Percentiles rank a stretch among this genome's conserved stretches.
Evolutionary conservation across 495 filamentous ascomycete genomes (phyloP).

Genomic region (Penicillium waksmanii): DNA sequence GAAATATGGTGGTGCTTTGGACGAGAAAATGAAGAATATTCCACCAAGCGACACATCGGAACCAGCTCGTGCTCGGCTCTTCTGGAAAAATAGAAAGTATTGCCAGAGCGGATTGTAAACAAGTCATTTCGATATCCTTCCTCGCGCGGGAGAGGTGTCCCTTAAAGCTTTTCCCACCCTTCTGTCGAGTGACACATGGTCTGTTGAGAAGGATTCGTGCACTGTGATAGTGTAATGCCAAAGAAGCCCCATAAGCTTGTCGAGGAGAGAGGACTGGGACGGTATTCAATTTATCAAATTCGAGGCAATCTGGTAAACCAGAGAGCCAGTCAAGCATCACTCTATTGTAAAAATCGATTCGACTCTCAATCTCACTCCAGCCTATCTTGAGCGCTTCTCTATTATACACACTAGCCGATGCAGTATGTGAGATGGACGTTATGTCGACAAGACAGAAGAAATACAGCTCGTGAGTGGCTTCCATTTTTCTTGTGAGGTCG

Average conservation of each 20-base stretch:
- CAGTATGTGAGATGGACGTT: neutral
- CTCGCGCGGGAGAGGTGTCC: neutral
- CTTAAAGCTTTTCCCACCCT: neutral
- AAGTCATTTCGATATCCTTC: neutral
- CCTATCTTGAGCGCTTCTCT: neutral
- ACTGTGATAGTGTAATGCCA: conserved; percentile 50
- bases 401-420: neutral
- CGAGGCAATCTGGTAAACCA: neutral
- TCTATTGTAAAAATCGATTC: neutral
- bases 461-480: neutral
- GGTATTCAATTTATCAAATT: neutral
- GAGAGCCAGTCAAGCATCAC: neutral
- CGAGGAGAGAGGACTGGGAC: neutral
- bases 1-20: neutral
- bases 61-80: conserved; percentile 16
- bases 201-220: conserved; percentile 52
- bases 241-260: conserved; percentile 12
- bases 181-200: conserved; percentile 38
- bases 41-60: conserved; percentile 55
- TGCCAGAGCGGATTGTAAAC: neutral
- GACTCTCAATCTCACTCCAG: neutral
- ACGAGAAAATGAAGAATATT: conserved; percentile 55
- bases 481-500: neutral
- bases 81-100: neutral
- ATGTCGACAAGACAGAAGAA: neutral